A percentile compares a stretch with the other conserved stretches of the same genome.
phyloP scores from a whole-genome alignment of 306 rosid species.

The Macrotyloma uniflorum region DNA sequence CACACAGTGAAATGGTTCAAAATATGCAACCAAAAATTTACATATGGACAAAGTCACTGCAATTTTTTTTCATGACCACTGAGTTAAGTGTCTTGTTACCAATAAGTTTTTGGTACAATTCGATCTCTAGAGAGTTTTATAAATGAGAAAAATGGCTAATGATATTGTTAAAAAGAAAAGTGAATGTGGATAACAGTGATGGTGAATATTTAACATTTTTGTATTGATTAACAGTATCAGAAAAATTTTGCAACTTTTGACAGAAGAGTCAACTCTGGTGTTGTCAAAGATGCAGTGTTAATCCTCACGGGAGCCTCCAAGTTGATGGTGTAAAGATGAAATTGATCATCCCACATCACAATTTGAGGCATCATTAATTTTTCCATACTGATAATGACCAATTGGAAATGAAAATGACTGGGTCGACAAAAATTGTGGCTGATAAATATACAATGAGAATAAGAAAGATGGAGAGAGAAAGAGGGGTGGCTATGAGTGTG shows the following conservation, averaged over 20 bases:
- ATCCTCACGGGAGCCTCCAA: background rate
- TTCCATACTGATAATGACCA: conserved; percentile 38
- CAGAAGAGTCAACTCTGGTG: background rate
- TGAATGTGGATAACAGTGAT: too few species aligned
- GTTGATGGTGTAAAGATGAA: conserved; percentile 6
- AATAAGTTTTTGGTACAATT: too few species aligned
- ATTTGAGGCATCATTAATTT: conserved; percentile 5
- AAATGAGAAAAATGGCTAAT: too few species aligned
- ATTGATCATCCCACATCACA: conserved; percentile 5
- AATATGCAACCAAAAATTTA: too few species aligned
- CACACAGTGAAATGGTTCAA: too few species aligned
- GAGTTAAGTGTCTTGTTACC: too few species aligned
- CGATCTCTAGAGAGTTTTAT: too few species aligned
- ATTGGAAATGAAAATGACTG: conserved; percentile 42
- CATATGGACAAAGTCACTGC: too few species aligned
- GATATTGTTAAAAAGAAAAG: too few species aligned
- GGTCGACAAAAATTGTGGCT: conserved; percentile 38
- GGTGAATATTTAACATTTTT: too few species aligned
- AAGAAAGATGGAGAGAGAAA: background rate
- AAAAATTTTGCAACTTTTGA: conserved; percentile 6
- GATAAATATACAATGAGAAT: conserved; percentile 33
- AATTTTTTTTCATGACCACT: too few species aligned
- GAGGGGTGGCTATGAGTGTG: background rate
- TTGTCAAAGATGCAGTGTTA: background rate
- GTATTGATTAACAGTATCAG: background rate